Evolutionary conservation across 257 asterid genomes (phyloP), one percentile per base, ranked within the genome.

Genomic region (Apocynum venetum): DNA sequence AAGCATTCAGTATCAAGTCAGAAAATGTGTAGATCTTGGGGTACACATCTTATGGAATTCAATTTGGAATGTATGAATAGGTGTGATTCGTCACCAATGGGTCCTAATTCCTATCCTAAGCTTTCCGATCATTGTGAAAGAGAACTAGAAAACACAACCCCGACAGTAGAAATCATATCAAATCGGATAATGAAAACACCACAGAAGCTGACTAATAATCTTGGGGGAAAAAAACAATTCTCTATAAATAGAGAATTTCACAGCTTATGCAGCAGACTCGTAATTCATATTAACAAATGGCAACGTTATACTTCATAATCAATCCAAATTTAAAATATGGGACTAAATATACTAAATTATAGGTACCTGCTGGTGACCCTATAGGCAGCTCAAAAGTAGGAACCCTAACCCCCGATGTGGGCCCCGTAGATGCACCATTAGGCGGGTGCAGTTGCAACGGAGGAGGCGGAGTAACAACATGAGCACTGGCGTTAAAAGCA

Each of bases 401-500:
- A 43, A 71, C 20, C 9, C 46, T 67, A 73, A 43, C 11, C 7
- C 46, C 73, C 5, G 78, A 63, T 19, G 35, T 47, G 64, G 51
- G 52, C 17, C 35, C n/a, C 1, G 52, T 3, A 10, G 47, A 70
- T 2, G 87, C 82, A 72, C 53, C 80, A n/a, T 73, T 49, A 17
- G 86, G 48, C 12, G 51, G 79, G 3, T 85, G 85, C 46, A 77
- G 83, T 63, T 75, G 87, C 75, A 52, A 78, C 14, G 82, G 83
- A 63, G 83, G 84, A 1, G 90, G 76, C 44, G 87, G 88, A 0
- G 85, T 78, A 43, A 77, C 82, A 44, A 57, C 85, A 40, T 73
- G 81, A 69, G 80, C 82, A 19, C 78, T 55, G 73, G 84, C 80
- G 76, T 85, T 89, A 57, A 89, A 95, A 72, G 87, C 90, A 77